Evolutionary conservation across 805 yeast species (phyloP).

Genomic region (Wickerhamomyces canadensis): DNA sequence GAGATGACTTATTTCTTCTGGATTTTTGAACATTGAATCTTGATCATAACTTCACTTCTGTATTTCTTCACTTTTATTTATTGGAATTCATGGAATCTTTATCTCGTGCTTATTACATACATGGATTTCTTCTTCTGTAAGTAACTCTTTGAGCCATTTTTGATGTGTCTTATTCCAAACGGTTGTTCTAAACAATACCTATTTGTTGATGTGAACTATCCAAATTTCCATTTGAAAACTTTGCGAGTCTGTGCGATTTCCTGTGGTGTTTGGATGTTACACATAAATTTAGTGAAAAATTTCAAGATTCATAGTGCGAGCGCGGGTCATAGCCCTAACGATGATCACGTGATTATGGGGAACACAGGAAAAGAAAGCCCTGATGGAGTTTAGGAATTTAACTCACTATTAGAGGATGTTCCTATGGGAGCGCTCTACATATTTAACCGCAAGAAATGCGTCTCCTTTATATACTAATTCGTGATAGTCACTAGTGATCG

Average conservation of each 20-base stretch:
- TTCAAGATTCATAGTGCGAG: constrained; percentile 2
- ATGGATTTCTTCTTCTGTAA: constrained; percentile 98
- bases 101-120: constrained; percentile 51
- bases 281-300: constrained; percentile 5
- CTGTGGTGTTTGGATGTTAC: constrained; percentile 4
- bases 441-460: no score
- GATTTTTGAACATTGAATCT: no score
- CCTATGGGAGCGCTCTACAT: no score
- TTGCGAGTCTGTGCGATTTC: constrained; percentile 1
- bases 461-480: no score
- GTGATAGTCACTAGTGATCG: no score
- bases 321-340: constrained; percentile 1
- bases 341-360: constrained; percentile 2
- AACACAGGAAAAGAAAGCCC: constrained; percentile 8
- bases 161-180: constrained; percentile 9
- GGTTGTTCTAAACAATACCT: background rate
- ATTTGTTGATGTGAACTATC: background rate
- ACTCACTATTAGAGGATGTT: no score
- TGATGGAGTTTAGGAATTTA: background rate
- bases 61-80: background rate
- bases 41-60: background rate
- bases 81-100: background rate
- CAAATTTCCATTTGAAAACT: constrained; percentile 4
- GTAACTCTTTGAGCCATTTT: constrained; percentile 99
- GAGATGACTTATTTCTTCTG: no score